Base-by-base conservation (phyloP, 257 asterid genomes). In the Solanum lignicaule region DNA sequence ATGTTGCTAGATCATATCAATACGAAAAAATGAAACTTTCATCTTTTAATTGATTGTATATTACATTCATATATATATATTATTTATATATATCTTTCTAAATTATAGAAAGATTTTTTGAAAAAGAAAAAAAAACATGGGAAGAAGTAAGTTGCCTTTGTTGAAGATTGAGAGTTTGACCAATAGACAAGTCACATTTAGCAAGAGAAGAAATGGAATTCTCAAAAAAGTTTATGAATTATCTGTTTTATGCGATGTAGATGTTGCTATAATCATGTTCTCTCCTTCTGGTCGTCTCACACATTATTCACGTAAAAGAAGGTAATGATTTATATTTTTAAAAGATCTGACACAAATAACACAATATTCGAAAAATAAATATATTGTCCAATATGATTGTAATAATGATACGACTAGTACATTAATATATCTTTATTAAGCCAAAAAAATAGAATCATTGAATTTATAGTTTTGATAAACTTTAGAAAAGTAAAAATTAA, bases 221-320 rank as follows among this genome's bases (percentile, higher is more conserved):
- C 85, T 81, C 41, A 81, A 81, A 48, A 81, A 81, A 52, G 66
- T 81, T 46, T 81, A 46, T 48, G 85, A 81, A 81, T 81, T 81
- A 48, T 81, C 85, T 5, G 68, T 81, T 81, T 81, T 81, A 81
- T 81, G 85, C 52, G 68, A 81, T 10, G 43, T 81, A 0, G 85
- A 81, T 81, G 85, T 81, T 48, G 85, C 69, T 18, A 46, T 81
- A 1, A 81, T 81, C 15, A 81, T 81, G 85, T 81, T 81, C 3
- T 81, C 85, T 46, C 85, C 85, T 48, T 81, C 85, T 18, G 85
- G 85, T 46, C 85, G 85, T 46, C 69, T 81, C 68, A 81, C 85
- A 29, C 43, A 81, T 81, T 81, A 81, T 81, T 81, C 85, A 9
- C 85, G 85, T 48, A 81, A 81, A 48, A 46, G 16, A 81, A 81